These are phyloP conservation scores for Fallopia convolvulus DNA, from an alignment of 148 eudicot species.

Conservation along the genomic window DNA sequence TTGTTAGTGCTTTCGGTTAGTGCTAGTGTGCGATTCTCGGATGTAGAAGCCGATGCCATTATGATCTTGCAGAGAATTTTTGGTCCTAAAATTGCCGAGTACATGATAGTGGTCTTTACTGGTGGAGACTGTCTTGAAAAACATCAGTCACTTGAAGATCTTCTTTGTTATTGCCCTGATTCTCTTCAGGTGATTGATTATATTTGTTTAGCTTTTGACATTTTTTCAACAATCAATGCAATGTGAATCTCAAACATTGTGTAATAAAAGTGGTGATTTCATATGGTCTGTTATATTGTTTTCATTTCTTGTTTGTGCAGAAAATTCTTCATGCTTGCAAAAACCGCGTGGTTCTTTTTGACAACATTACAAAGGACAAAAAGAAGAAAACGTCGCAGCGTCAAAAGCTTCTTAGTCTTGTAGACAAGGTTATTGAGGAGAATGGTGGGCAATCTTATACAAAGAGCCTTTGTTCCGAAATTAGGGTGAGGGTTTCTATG, in stretches of 20 bases:
- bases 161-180: background rate
- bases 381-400: slow-evolving; percentile 35
- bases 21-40: slow-evolving; percentile 32
- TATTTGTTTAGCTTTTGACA: too few species aligned
- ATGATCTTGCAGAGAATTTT: slow-evolving; percentile 32
- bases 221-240: too few species aligned
- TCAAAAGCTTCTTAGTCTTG: slow-evolving; percentile 46
- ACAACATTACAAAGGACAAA: slow-evolving; percentile 55
- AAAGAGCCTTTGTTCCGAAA: slow-evolving; percentile 48
- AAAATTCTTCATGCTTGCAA: slow-evolving; percentile 39
- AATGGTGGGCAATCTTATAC: slow-evolving; percentile 66
- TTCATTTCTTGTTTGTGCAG: slow-evolving; percentile 15
- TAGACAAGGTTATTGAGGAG: slow-evolving; percentile 38
- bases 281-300: too few species aligned
- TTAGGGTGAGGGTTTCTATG: slow-evolving; percentile 31
- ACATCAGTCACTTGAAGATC: background rate
- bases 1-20: slow-evolving; percentile 59
- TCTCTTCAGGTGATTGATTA: too few species aligned
- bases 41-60: slow-evolving; percentile 52
- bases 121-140: background rate
- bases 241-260: too few species aligned
- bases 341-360: slow-evolving; percentile 12
- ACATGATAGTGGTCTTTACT: slow-evolving; percentile 43
- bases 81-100: slow-evolving; percentile 55
- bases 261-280: background rate